These are phyloP conservation scores for Fonsecaea multimorphosa DNA, from an alignment of 2,329 filamentous ascomycete species.

Conservation along the genomic window DNA sequence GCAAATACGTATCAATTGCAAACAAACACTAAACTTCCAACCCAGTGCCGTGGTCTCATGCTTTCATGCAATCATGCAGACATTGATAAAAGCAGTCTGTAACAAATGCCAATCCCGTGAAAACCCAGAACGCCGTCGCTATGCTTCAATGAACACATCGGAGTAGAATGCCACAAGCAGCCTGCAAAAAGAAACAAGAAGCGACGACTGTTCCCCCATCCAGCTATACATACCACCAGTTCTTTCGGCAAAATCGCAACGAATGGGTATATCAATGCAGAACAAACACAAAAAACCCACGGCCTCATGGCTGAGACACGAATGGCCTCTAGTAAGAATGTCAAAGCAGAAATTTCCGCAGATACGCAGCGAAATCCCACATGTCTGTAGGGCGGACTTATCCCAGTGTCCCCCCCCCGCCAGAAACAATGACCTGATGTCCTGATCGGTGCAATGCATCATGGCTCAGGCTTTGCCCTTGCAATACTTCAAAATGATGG, in stretches of 20 bases:
- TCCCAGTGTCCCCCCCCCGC: constrained; percentile 48
- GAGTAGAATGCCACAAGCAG: constrained; percentile 7
- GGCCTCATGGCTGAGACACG: constrained; percentile 16
- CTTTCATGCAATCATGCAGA: constrained; percentile 29
- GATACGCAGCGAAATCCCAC: constrained; percentile 3
- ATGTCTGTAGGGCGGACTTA: constrained; percentile 29
- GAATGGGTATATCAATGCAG: constrained; percentile 35
- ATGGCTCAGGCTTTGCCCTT: constrained; percentile 37
- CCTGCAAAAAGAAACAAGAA: constrained; percentile 11
- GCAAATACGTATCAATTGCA: constrained; percentile 24
- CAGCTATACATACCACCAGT: constrained; percentile 3
- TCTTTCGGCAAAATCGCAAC: constrained; percentile 28
- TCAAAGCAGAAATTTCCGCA: constrained; percentile 6
- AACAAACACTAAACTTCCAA: constrained; percentile 22
- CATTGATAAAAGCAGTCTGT: constrained; percentile 11
- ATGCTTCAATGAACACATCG: constrained; percentile 29
- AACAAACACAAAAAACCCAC: constrained; percentile 21
- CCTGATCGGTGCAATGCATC: constrained; percentile 42
- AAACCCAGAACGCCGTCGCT: constrained; percentile 32
- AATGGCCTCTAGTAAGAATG: constrained; percentile 24
- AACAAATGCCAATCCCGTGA: constrained; percentile 14
- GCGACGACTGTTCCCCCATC: constrained; percentile 13
- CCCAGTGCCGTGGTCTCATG: constrained; percentile 25
- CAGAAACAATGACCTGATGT: constrained; percentile 50
- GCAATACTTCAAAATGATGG: constrained; percentile 36